A percentile compares a stretch with the other conserved stretches of the same genome.
phyloP scores from a whole-genome alignment of 1,139 yeast species.

The Scheffersomyces parashehatae region DNA sequence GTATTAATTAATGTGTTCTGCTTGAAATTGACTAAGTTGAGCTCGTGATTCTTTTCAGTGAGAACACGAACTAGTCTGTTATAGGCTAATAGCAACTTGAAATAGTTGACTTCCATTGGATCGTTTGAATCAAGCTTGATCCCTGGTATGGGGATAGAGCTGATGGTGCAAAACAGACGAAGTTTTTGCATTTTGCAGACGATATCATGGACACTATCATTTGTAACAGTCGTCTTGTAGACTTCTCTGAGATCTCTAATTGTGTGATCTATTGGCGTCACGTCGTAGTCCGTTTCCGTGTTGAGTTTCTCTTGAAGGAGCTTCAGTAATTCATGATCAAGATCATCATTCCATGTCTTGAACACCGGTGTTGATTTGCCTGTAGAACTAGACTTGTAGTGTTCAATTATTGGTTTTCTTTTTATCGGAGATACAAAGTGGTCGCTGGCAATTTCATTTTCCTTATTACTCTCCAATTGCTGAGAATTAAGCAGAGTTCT shows the following conservation, averaged over 20 bases:
- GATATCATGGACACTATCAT: not conserved
- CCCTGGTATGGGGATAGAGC: constrained; percentile 3
- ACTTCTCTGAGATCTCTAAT: not conserved
- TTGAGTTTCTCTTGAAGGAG: not conserved
- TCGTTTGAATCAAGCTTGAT: constrained; percentile 7
- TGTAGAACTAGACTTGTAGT: not conserved
- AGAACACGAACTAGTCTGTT: constrained; percentile 8
- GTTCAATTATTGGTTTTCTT: not conserved
- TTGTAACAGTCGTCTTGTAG: not conserved
- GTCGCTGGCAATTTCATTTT: not conserved
- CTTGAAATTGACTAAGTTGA: constrained; percentile 9
- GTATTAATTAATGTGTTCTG: constrained; percentile 6
- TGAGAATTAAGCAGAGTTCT: too few relatives aligned
- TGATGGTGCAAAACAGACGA: not conserved
- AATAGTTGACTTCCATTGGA: constrained; percentile 9
- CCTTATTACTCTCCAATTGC: not conserved
- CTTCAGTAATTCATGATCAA: not conserved
- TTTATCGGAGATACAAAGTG: not conserved
- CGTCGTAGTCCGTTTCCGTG: not conserved
- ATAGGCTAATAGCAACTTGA: constrained; percentile 11
- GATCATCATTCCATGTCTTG: not conserved
- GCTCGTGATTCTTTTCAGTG: constrained; percentile 11
- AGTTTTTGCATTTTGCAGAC: not conserved
- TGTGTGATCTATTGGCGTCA: not conserved
- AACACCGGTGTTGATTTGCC: not conserved